A percentile compares a stretch with the other conserved stretches of the same genome.
Evolutionary conservation across 805 yeast species (phyloP).

Genomic region (Hanseniaspora osmophila): DNA sequence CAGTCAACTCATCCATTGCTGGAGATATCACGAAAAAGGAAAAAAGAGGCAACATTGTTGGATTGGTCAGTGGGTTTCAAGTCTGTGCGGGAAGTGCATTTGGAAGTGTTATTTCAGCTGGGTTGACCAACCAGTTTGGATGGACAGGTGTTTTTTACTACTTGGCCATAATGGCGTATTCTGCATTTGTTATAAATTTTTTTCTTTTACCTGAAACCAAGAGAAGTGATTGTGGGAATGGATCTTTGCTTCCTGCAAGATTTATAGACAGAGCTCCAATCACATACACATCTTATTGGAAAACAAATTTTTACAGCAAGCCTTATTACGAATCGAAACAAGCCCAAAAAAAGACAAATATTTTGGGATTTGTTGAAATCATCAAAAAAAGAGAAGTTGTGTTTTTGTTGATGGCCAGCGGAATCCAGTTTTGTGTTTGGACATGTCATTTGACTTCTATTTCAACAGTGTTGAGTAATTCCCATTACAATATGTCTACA

Average conservation of each 20-base stretch:
- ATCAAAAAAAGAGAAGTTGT: conserved; percentile 31
- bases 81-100: conserved; percentile 55
- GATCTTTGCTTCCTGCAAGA: conserved; percentile 39
- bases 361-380: conserved; percentile 30
- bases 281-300: conserved; percentile 13
- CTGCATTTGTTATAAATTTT: conserved; percentile 23
- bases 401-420: conserved; percentile 39
- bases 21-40: conserved; percentile 57
- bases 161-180: conserved; percentile 48
- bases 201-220: conserved; percentile 60
- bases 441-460: conserved; percentile 53
- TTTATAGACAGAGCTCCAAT: conserved; percentile 33
- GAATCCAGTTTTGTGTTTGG: conserved; percentile 57
- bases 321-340: conserved; percentile 21
- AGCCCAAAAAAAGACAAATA: conserved; percentile 14
- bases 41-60: conserved; percentile 60
- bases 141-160: conserved; percentile 81
- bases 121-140: conserved; percentile 28
- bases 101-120: conserved; percentile 57
- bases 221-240: conserved; percentile 61
- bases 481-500: conserved; percentile 35
- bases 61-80: conserved; percentile 49
- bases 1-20: conserved; percentile 54
- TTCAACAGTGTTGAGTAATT: conserved; percentile 35
- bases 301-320: conserved; percentile 10